A percentile compares a stretch with the other conserved stretches of the same genome.
Conservation (phyloP, 1,284 basidiomycete species). For the Veloboletus limbatus region DNA sequence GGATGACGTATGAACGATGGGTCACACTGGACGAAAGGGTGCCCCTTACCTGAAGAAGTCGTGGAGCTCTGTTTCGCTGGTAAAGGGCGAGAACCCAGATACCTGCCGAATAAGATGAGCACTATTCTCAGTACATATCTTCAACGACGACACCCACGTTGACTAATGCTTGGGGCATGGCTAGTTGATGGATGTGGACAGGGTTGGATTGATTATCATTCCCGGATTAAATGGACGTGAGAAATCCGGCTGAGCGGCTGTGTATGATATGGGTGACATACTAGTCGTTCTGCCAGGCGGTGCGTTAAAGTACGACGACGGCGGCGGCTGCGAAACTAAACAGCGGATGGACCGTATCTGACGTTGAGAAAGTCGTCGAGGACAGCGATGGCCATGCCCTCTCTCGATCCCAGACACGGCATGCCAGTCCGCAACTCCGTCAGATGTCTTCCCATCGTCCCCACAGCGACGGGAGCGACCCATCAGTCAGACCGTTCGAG, state of each 20-base stretch:
- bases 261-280: slow-evolving; percentile 17
- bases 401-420: slow-evolving; percentile 6
- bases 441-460: slow-evolving; percentile 31
- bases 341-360: slow-evolving; percentile 10
- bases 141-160: slow-evolving; percentile 14
- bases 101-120: slow-evolving; percentile 44
- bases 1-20: slow-evolving; percentile 9
- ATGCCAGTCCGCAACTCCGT: slow-evolving; percentile 18
- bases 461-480: slow-evolving; percentile 3
- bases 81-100: slow-evolving; percentile 56
- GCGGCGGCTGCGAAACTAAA: not conserved
- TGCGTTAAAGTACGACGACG: slow-evolving; percentile 12
- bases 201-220: slow-evolving; percentile 12
- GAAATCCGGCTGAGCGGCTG: slow-evolving; percentile 6
- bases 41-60: slow-evolving; percentile 74
- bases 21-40: slow-evolving; percentile 6
- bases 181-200: slow-evolving; percentile 3
- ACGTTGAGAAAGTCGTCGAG: slow-evolving; percentile 6
- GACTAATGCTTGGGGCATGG: slow-evolving; percentile 29
- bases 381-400: slow-evolving; percentile 21
- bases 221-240: slow-evolving; percentile 9
- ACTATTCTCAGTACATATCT: too few relatives aligned
- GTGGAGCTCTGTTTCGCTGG: slow-evolving; percentile 57
- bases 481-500: slow-evolving; percentile 11
- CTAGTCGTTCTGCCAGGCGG: slow-evolving; percentile 7